Evolutionary conservation across 2,329 filamentous ascomycete genomes (phyloP), one percentile per base, ranked within the genome.

Genomic region (Aspergillus fumigatus): DNA sequence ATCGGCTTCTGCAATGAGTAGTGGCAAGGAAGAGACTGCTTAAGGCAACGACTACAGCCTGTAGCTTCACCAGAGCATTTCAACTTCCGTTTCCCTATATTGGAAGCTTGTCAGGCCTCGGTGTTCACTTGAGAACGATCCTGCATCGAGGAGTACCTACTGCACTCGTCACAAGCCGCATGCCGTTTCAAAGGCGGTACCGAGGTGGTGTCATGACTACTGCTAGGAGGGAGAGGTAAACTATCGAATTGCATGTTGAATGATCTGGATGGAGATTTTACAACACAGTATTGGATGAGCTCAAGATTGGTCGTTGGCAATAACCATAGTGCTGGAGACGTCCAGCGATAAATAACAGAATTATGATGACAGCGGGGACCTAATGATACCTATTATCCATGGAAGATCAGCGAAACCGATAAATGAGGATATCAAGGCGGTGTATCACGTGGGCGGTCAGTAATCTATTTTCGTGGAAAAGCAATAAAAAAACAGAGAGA

Each of bases 1-100:
- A 79, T 79, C 59, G 74, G 76, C 61, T 79, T 79, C 62, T 79
- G 77, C 54, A 73, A 62, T 4, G 77, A 79, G 62, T 79, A 79
- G 54, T 77, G 73, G 59, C 77, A 79, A 51, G 54, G 50, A 25
- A 79, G 65, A 4, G 66, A 66, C 56, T 79, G 75, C 51, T 74
- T 76, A 40, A 70, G 52, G 58, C 77, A 79, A 54, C 77, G 72
- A 53, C 61, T 67, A 57, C 77, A 79, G 7, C 77, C 77, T 9
- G 61, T 62, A n/a, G 65, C 50, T 55, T 79, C 75, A 2, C 77
- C 77, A 1, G 77, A 78, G 65, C 77, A 80, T 69, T 78, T 79
- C 55, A 79, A 64, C 61, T 80, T 80, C 45, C 77, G 72, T 62
- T 75, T 75, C 58, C 77, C 77, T 79, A 56, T 49, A n/a, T n/a